These are phyloP conservation scores for Chamaecrista fasciculata DNA, from an alignment of 306 rosid genomes.

Conservation along the genomic window DNA sequence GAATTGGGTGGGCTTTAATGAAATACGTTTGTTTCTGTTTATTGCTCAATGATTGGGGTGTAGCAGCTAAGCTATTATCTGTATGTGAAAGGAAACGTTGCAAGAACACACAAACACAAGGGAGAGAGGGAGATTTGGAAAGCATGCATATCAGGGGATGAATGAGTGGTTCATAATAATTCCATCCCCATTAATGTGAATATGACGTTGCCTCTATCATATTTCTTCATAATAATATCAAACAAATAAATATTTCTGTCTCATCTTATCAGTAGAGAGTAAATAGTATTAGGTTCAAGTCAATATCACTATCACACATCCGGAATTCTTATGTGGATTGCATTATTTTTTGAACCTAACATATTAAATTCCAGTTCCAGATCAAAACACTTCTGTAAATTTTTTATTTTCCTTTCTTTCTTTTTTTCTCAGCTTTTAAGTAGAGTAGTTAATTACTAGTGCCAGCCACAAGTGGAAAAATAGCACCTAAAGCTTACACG, in stretches of 20 bases:
- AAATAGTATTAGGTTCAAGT: slow-evolving; percentile 46
- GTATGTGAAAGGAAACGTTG: neutral
- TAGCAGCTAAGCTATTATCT: neutral
- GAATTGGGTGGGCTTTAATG: neutral
- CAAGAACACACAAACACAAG: too few relatives aligned
- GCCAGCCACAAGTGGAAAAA: slow-evolving; percentile 35
- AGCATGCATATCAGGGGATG: neutral
- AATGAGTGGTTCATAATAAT: neutral
- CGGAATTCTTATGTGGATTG: slow-evolving; percentile 41
- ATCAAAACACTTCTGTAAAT: neutral
- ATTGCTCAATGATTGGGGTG: neutral
- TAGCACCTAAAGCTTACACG: too few relatives aligned
- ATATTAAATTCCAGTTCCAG: slow-evolving; percentile 22
- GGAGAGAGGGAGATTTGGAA: neutral
- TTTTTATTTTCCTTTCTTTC: neutral
- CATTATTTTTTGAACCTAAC: slow-evolving; percentile 21
- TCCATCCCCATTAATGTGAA: slow-evolving; percentile 12
- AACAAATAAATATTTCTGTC: slow-evolving; percentile 13
- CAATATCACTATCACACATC: slow-evolving; percentile 36
- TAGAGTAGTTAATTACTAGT: too few relatives aligned
- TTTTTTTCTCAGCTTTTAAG: slow-evolving; percentile 13
- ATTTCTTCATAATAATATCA: neutral
- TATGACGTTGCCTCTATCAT: too few relatives aligned
- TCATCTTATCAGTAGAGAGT: neutral
- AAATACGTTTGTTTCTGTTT: neutral